Base-by-base conservation (phyloP, 2,329 filamentous ascomycete genomes). In the Trichoderma cornu-damae region DNA sequence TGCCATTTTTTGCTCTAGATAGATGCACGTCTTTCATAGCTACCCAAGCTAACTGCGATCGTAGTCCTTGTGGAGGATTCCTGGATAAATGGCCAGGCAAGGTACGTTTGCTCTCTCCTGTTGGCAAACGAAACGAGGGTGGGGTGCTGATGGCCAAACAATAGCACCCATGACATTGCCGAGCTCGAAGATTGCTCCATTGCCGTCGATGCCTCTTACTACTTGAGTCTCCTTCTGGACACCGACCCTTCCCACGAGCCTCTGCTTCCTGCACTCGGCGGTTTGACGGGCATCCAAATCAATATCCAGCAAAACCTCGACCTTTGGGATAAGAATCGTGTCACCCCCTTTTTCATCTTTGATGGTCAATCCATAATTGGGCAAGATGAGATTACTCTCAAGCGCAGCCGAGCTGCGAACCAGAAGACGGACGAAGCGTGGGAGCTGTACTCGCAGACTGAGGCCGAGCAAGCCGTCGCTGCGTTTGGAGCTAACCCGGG, bases 321-420 rank as follows among this genome's bases (percentile, higher is more conserved):
- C 60, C 77, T 78, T 59, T 90, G 94, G 79, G 82, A 84, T 60
- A 79, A 81, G 44, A 76, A 86, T 65, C 82, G 83, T 18, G 86
- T 96, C 52, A 83, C 78, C n/a, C 89, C 89, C 2, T 77, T 95
- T 61, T 97, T 99, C 71, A 80, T 99, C 51, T 99, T 99, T 73
- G 89, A 93, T 70, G 94, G 94, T 34, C 83, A 96, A 66, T 84
- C 90, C 37, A 81, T 91, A 60, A 85, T 85, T 37, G 88, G 88
- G 58, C 87, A 89, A 67, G 86, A 92, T 66, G 84, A 89, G 46
- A 79, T 86, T 59, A 77, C 85, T 22, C 79, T 87, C 55, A 80
- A 84, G 63, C 82, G 83, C 44, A 83, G 83, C 24, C 81, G 81
- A 48, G 78, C 79, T 28, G 88, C 90, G 63, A 85, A 87, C 61